A percentile compares a stretch with the other conserved stretches of the same genome.
Conservation (phyloP, 805 yeast species). For the Starmerella sp. region DNA sequence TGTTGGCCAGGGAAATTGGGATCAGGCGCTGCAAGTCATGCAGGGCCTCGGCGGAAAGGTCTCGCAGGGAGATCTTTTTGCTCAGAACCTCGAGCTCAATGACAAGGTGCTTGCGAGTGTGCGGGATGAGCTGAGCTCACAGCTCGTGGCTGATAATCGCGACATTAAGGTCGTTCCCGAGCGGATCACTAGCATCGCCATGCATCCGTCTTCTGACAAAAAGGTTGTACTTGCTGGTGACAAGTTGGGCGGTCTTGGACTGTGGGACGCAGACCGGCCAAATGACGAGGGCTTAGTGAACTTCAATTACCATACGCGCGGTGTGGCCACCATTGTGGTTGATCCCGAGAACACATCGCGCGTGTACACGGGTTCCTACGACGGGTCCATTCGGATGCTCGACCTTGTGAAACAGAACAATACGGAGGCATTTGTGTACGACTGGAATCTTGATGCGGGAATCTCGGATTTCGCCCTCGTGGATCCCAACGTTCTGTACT, state of each 20-base stretch:
- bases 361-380: slow-evolving; percentile 67
- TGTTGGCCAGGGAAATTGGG: slow-evolving; percentile 31
- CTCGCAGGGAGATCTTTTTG: slow-evolving; percentile 30
- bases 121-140: slow-evolving; percentile 42
- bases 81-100: slow-evolving; percentile 41
- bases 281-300: slow-evolving; percentile 39
- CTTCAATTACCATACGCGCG: slow-evolving; percentile 64
- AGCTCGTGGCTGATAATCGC: slow-evolving; percentile 48
- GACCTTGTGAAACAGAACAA: slow-evolving; percentile 55
- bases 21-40: slow-evolving; percentile 28
- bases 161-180: slow-evolving; percentile 55
- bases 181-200: slow-evolving; percentile 59
- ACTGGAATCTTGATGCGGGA: slow-evolving; percentile 41
- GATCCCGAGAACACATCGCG: slow-evolving; percentile 41
- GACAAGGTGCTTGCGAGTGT: slow-evolving; percentile 40
- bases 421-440: slow-evolving; percentile 47
- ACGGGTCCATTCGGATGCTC: slow-evolving; percentile 68
- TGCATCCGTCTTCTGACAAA: slow-evolving; percentile 62
- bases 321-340: slow-evolving; percentile 53
- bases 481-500: slow-evolving; percentile 47
- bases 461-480: slow-evolving; percentile 62
- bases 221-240: slow-evolving; percentile 77
- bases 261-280: slow-evolving; percentile 61
- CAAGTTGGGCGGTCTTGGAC: slow-evolving; percentile 71
- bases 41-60: slow-evolving; percentile 23